Percentiles rank a stretch among this genome's conserved stretches.
Evolutionary conservation across 129 eudicot genomes (phyloP).

Genomic region (Erigeron canadensis): DNA sequence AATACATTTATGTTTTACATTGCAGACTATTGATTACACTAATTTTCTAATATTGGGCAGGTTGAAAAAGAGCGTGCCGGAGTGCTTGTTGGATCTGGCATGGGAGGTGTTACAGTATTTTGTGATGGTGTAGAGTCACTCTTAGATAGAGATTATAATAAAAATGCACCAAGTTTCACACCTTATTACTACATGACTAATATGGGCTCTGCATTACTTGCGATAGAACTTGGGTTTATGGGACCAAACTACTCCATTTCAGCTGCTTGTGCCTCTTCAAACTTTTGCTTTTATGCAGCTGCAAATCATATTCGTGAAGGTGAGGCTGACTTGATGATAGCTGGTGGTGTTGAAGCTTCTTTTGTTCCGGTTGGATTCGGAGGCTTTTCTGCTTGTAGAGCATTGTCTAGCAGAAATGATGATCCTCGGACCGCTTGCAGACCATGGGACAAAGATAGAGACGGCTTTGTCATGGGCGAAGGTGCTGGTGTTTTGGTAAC

Average conservation of each 20-base stretch:
- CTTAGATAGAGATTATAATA: constrained; percentile 57
- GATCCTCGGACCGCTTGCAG: constrained; percentile 42
- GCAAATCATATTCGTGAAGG: constrained; percentile 44
- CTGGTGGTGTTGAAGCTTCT: constrained; percentile 39
- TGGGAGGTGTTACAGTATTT: constrained; percentile 58
- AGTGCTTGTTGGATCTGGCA: constrained; percentile 75
- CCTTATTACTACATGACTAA: constrained; percentile 42
- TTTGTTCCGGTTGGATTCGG: constrained; percentile 24
- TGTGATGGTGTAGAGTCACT: constrained; percentile 65
- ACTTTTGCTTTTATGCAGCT: constrained; percentile 35
- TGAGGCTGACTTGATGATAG: constrained; percentile 40
- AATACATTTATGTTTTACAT: too few relatives aligned
- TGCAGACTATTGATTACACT: not conserved
- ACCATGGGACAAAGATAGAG: constrained; percentile 50
- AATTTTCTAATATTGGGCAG: constrained; percentile 33
- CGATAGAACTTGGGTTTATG: constrained; percentile 51
- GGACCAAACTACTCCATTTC: constrained; percentile 47
- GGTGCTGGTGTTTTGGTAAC: constrained; percentile 48
- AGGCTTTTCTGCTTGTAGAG: constrained; percentile 36
- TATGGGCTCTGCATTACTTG: constrained; percentile 79
- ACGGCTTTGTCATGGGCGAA: constrained; percentile 48
- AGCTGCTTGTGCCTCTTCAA: constrained; percentile 45
- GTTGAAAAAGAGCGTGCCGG: constrained; percentile 72
- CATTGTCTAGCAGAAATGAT: constrained; percentile 35
- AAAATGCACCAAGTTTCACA: constrained; percentile 49